A percentile compares a stretch with the other conserved stretches of the same genome.
These are phyloP conservation scores for Trametes villosa DNA, from an alignment of 768 basidiomycete genomes.

Conservation along the genomic window DNA sequence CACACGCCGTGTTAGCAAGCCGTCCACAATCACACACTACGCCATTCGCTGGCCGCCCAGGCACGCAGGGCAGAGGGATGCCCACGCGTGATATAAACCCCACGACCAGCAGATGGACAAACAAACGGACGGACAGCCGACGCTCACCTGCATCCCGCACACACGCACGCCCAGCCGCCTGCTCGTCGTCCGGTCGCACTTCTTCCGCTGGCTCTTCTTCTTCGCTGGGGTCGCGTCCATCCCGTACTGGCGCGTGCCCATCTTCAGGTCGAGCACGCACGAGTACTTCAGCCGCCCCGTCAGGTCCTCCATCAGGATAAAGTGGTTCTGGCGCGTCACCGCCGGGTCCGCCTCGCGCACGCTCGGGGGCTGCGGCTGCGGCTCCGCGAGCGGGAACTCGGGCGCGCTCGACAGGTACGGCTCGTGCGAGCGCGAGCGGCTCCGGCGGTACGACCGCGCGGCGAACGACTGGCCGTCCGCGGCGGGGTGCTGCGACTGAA, in stretches of 20 bases:
- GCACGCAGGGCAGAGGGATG: constrained; percentile 4
- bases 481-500: background rate
- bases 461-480: constrained; percentile 17
- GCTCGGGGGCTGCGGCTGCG: constrained; percentile 22
- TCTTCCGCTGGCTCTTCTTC: constrained; percentile 98
- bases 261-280: constrained; percentile 97
- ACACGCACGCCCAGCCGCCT: constrained; percentile 87
- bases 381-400: constrained; percentile 18
- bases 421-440: constrained; percentile 19
- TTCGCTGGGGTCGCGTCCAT: constrained; percentile 91
- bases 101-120: background rate
- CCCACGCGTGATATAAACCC: background rate
- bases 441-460: constrained; percentile 15
- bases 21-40: constrained; percentile 6
- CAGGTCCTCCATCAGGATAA: constrained; percentile 98
- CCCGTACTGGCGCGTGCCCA: constrained; percentile 99
- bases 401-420: constrained; percentile 4
- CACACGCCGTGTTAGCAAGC: constrained; percentile 11
- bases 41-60: constrained; percentile 3
- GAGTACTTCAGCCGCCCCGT: constrained; percentile 90
- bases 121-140: constrained; percentile 19
- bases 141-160: constrained; percentile 97
- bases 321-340: constrained; percentile 90
- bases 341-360: constrained; percentile 25
- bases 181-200: constrained; percentile 96